phyloP scores from a whole-genome alignment of 768 basidiomycete species.

The Lactifluus pinguis region DNA sequence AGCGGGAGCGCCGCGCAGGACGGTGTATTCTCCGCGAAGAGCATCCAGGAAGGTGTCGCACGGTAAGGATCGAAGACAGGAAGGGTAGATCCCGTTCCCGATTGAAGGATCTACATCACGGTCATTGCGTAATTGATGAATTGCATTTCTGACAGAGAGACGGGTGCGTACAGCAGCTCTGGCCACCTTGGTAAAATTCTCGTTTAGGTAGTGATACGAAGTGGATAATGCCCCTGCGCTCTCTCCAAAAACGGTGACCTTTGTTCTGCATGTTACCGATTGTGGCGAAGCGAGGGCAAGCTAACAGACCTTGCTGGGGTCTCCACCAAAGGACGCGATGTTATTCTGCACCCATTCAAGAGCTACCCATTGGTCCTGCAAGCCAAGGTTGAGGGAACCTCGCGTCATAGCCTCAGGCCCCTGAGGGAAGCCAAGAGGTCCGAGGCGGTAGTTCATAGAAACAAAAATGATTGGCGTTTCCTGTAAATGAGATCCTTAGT shows the following conservation, averaged over 20 bases:
- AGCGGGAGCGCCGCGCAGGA: constrained; percentile 25
- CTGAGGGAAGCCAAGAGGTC: constrained; percentile 40
- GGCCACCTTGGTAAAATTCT: constrained; percentile 21
- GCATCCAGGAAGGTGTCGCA: constrained; percentile 30
- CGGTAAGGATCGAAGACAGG: constrained; percentile 26
- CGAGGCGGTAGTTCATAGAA: constrained; percentile 42
- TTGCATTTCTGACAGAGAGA: not conserved
- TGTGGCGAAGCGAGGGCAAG: not conserved
- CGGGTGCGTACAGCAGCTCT: constrained; percentile 19
- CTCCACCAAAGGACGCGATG: constrained; percentile 26
- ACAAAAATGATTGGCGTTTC: constrained; percentile 35
- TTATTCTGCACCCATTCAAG: constrained; percentile 25
- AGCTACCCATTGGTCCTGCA: constrained; percentile 35
- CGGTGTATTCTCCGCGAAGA: constrained; percentile 31
- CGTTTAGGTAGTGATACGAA: constrained; percentile 25
- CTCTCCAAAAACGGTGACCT: constrained; percentile 34
- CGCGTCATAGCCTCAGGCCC: constrained; percentile 33
- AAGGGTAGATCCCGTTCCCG: constrained; percentile 29
- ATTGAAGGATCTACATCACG: constrained; percentile 34
- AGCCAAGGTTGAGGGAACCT: constrained; percentile 35
- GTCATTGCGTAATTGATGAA: not conserved
- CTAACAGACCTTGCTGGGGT: constrained; percentile 19
- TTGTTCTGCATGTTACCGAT: not conserved
- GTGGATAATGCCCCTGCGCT: constrained; percentile 33
- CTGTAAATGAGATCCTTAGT: not conserved